A percentile compares a stretch with the other conserved stretches of the same genome.
Evolutionary conservation across 805 yeast genomes (phyloP).

Genomic region (Saccharomycopsis amapae): DNA sequence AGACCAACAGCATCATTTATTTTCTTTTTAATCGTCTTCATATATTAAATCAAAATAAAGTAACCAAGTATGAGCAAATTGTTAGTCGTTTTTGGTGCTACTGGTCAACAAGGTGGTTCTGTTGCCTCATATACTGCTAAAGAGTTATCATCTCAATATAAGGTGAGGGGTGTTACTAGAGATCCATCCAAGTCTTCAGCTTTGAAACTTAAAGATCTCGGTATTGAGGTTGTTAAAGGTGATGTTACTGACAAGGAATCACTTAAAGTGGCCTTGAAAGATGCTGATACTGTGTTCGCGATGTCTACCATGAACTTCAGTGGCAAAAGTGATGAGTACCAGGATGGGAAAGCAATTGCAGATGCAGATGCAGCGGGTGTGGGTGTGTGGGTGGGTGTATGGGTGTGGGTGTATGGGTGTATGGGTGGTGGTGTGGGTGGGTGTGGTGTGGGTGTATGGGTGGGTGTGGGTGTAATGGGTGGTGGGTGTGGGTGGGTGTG

Average conservation of each 20-base stretch:
- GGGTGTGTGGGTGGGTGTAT: no score
- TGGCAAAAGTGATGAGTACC: neutral
- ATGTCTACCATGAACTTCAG: neutral
- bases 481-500: no score
- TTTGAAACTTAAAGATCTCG: neutral
- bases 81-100: conserved; percentile 8
- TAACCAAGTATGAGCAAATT: conserved; percentile 6
- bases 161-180: conserved; percentile 2
- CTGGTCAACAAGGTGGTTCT: conserved; percentile 10
- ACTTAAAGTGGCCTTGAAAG: neutral
- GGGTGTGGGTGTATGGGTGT: no score
- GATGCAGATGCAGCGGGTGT: conserved; percentile 1
- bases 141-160: neutral
- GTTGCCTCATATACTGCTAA: neutral
- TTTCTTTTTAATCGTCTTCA: no score
- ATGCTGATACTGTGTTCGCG: conserved; percentile 4
- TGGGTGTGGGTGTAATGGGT: no score
- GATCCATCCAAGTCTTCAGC: neutral
- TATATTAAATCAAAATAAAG: no score
- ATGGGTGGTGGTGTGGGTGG: no score
- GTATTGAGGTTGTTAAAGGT: conserved; percentile 1
- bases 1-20: no score
- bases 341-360: conserved; percentile 1
- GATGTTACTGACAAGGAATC: neutral
- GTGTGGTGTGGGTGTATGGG: no score